Base-by-base conservation (phyloP, 1,284 basidiomycete species). In the Apiotrichum domesticum region DNA sequence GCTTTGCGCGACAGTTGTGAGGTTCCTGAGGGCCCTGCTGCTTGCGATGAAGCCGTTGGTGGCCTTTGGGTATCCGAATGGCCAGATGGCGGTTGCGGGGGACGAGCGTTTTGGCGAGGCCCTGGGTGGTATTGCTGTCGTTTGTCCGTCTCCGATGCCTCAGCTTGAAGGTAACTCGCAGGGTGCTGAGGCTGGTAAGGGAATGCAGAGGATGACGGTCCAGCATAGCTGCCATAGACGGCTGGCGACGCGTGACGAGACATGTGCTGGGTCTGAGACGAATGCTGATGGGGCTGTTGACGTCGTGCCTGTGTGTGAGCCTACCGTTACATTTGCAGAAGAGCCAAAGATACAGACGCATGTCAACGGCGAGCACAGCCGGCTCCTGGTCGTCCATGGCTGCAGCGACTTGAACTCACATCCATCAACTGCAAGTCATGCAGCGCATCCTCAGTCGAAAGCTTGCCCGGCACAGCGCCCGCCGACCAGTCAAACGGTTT, bases 381-480 rank as follows among this genome's bases (percentile, higher is more conserved):
- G 11, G 9, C n/a, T 29, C 29, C 29, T 29, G 29, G 29, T 29
- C 29, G 29, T 29, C 29, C 29, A 29, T 3, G 29, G 29, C 29
- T 29, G 29, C 29, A 29, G 29, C 29, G 29, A 3, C 29, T 35
- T 21, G 7, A 10, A 67, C 73, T 66, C 56, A 75, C 73, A 6
- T 72, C 72, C 68, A 77, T 74, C 45, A 71, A 51, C 6, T 63
- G 61, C 44, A 77, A 61, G 59, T 77, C 75, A 8, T 61, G 54
- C 21, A 64, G 44, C 9, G 65, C 69, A 4, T 77, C 73, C 5
- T 67, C 64, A 3, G 51, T 55, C 8, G 55, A 57, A 42, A 75
- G 53, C 32, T 59, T 62, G 2, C 65, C 43, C 10, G 73, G 71
- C 2, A 65, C 62, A 5, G 72, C 68, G 6, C 73, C 73, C 1